Conservation (phyloP, 2,329 filamentous ascomycete genomes). For the Sordariomycetes sp. region DNA sequence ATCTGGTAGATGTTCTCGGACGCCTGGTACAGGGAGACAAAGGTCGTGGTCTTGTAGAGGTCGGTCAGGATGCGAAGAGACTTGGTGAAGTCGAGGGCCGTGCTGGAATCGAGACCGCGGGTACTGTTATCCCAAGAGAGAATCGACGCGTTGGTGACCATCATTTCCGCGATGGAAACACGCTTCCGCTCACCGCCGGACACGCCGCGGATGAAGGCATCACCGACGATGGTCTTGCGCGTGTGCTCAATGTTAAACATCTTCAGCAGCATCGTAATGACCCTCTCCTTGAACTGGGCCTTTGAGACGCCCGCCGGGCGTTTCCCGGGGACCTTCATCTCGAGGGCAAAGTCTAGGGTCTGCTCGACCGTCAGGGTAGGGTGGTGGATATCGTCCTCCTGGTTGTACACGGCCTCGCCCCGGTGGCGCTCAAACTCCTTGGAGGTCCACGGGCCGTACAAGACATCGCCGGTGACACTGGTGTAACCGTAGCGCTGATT, state of each 20-base stretch:
- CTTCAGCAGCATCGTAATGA: conserved; percentile 62
- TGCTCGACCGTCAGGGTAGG: conserved; percentile 79
- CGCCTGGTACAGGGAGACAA: conserved; percentile 77
- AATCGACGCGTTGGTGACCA: conserved; percentile 60
- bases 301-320: conserved; percentile 62
- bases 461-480: conserved; percentile 51
- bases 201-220: conserved; percentile 67
- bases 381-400: conserved; percentile 77
- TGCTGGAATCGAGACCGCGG: conserved; percentile 54
- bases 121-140: conserved; percentile 67
- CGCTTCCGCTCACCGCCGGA: conserved; percentile 70
- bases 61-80: conserved; percentile 71
- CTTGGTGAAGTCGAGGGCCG: conserved; percentile 52
- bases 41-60: conserved; percentile 71
- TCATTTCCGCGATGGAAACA: conserved; percentile 73
- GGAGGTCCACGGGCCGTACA: conserved; percentile 61
- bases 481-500: conserved; percentile 50
- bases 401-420: conserved; percentile 75
- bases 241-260: conserved; percentile 96
- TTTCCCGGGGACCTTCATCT: conserved; percentile 74
- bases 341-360: conserved; percentile 72
- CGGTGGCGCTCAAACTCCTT: conserved; percentile 59
- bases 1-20: conserved; percentile 68
- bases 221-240: conserved; percentile 70
- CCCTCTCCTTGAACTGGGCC: conserved; percentile 60